phyloP scores from a whole-genome alignment of 1,284 basidiomycete genomes.

The Ustilago esculenta region DNA sequence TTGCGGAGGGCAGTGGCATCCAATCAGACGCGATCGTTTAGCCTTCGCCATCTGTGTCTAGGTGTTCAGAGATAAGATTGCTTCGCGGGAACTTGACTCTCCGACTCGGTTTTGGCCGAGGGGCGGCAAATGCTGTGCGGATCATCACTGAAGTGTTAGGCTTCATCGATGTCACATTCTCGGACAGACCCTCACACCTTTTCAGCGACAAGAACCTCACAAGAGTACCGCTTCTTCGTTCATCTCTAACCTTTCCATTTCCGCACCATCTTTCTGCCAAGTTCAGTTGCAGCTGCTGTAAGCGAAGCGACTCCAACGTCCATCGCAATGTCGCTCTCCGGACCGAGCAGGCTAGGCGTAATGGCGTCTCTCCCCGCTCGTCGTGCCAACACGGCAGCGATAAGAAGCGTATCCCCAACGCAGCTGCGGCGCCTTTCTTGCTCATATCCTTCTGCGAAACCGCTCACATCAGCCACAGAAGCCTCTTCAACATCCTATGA shows the following conservation, averaged over 20 bases:
- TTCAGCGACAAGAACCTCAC: too few species aligned
- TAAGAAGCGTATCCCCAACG: neutral
- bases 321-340: constrained; percentile 17
- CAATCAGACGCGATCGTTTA: too few species aligned
- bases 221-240: too few species aligned
- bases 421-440: constrained; percentile 11
- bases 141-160: too few species aligned
- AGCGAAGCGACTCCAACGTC: too few species aligned
- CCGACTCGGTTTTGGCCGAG: constrained; percentile 13
- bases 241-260: too few species aligned
- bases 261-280: too few species aligned
- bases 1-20: constrained; percentile 6
- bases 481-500: neutral
- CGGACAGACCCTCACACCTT: too few species aligned
- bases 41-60: too few species aligned
- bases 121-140: too few species aligned
- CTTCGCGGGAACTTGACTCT: neutral
- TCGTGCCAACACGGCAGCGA: neutral
- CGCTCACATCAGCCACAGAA: constrained; percentile 1
- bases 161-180: too few species aligned
- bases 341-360: constrained; percentile 19
- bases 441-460: constrained; percentile 6
- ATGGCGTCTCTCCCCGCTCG: neutral
- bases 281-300: too few species aligned
- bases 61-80: constrained; percentile 17